Conservation (phyloP, 164 flowering plant genomes). For the Taxillus chinensis region DNA sequence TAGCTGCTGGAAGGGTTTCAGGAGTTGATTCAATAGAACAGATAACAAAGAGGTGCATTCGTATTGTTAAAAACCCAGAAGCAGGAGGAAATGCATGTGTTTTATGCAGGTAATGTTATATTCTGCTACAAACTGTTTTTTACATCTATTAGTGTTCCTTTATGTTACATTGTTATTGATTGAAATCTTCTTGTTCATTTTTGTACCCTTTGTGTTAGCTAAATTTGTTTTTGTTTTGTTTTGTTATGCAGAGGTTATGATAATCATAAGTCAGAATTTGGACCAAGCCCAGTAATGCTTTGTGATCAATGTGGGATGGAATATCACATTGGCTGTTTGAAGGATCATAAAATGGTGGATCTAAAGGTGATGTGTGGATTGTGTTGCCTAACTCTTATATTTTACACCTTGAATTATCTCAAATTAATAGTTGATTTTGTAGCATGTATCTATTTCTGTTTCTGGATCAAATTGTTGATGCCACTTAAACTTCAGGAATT, state of each 20-base stretch:
- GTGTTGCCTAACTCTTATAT: neutral
- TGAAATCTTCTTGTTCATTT: neutral
- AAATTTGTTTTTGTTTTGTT: neutral
- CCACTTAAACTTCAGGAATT: conserved; percentile 45
- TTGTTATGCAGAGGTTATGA: conserved; percentile 38
- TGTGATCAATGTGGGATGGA: conserved; percentile 99
- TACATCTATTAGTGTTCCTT: neutral
- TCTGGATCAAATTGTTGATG: neutral
- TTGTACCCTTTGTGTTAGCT: neutral
- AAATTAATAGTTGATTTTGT: neutral
- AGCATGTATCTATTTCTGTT: neutral
- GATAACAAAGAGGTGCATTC: conserved; percentile 57
- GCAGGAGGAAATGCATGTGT: conserved; percentile 53
- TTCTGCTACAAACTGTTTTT: neutral
- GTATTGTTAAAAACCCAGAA: conserved; percentile 42
- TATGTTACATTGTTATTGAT: neutral
- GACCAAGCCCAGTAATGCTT: conserved; percentile 64
- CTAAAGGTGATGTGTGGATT: conserved; percentile 37
- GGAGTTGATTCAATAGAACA: conserved; percentile 69
- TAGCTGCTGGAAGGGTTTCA: conserved; percentile 72
- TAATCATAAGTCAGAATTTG: conserved; percentile 47
- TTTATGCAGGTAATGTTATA: conserved; percentile 57
- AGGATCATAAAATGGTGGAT: conserved; percentile 50
- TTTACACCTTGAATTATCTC: neutral
- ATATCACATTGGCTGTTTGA: conserved; percentile 82